These are phyloP conservation scores for Xerocomus amazonicus DNA, from an alignment of 1,284 basidiomycete genomes.

Conservation along the genomic window DNA sequence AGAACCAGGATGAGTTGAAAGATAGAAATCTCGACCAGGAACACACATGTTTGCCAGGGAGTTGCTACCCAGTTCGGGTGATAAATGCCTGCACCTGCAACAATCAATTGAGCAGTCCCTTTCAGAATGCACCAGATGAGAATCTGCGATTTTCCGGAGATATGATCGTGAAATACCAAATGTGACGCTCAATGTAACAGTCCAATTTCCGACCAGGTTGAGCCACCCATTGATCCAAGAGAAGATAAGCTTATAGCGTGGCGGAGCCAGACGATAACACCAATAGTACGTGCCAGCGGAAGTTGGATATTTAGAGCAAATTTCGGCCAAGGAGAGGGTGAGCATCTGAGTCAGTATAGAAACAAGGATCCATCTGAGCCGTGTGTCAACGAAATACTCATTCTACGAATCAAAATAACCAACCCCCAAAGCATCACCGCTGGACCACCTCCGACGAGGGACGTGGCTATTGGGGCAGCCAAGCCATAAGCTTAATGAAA, in stretches of 20 bases:
- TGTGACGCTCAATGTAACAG: conserved; percentile 47
- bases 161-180: conserved; percentile 37
- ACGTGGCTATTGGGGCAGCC: conserved; percentile 50
- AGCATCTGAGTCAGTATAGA: conserved; percentile 43
- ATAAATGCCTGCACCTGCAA: conserved; percentile 49
- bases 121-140: conserved; percentile 13
- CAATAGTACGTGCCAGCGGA: conserved; percentile 59
- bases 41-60: conserved; percentile 51
- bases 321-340: conserved; percentile 51
- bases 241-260: conserved; percentile 38
- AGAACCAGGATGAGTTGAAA: background rate
- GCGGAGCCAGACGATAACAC: conserved; percentile 49
- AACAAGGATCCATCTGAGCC: conserved; percentile 45
- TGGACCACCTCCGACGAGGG: conserved; percentile 50
- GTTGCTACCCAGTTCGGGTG: conserved; percentile 47
- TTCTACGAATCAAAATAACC: background rate
- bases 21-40: background rate
- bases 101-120: conserved; percentile 50
- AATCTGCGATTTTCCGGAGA: background rate
- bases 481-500: conserved; percentile 45
- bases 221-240: conserved; percentile 61
- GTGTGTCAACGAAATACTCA: background rate
- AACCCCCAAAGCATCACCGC: conserved; percentile 54
- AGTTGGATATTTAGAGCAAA: conserved; percentile 54
- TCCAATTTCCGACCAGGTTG: conserved; percentile 55